phyloP scores from a whole-genome alignment of 805 yeast species.

The Barnettozyma wickerhamii region DNA sequence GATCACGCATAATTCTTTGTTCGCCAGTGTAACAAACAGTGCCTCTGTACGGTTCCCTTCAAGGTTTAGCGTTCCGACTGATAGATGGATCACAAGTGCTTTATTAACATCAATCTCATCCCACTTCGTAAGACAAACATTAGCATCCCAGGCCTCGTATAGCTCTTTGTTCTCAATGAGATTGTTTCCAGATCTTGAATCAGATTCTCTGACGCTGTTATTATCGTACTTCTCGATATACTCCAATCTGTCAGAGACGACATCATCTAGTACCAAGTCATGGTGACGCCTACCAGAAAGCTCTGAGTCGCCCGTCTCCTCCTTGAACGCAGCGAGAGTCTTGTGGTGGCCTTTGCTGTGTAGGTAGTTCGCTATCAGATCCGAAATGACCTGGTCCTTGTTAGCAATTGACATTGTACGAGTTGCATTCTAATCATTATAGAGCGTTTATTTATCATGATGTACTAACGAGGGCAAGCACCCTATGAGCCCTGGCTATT shows the following conservation, averaged over 20 bases:
- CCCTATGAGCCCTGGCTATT: slow-evolving; percentile 37
- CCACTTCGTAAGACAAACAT: neutral
- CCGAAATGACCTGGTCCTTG: neutral
- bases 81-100: slow-evolving; percentile 20
- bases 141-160: slow-evolving; percentile 3
- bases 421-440: too few relatives aligned
- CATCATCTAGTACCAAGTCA: slow-evolving; percentile 29
- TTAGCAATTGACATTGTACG: neutral
- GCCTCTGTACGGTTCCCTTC: slow-evolving; percentile 10
- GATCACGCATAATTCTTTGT: slow-evolving; percentile 14
- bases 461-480: too few relatives aligned
- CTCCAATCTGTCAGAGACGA: slow-evolving; percentile 34
- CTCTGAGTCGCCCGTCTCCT: neutral
- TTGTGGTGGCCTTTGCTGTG: slow-evolving; percentile 11
- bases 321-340: slow-evolving; percentile 31
- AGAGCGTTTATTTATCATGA: too few relatives aligned
- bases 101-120: slow-evolving; percentile 1
- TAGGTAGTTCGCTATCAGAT: slow-evolving; percentile 3
- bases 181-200: slow-evolving; percentile 1
- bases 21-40: slow-evolving; percentile 17
- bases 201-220: neutral
- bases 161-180: slow-evolving; percentile 6
- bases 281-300: neutral
- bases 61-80: slow-evolving; percentile 19
- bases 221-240: slow-evolving; percentile 22